A percentile compares a stretch with the other conserved stretches of the same genome.
phyloP scores from a whole-genome alignment of 2,329 filamentous ascomycete species.

The Catunica adiposa region DNA sequence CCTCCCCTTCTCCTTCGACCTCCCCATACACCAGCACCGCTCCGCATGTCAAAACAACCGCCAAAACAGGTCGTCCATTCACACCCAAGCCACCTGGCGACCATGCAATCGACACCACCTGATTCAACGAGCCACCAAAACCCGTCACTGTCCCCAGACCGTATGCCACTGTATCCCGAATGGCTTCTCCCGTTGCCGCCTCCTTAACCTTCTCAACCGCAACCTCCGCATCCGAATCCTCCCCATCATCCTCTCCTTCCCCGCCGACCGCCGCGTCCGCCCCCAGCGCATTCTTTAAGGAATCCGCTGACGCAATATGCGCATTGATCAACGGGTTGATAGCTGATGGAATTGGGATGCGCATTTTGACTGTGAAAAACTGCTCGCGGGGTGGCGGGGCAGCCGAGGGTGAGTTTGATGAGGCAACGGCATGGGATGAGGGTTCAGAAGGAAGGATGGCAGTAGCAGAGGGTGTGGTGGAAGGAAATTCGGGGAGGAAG shows the following conservation, averaged over 20 bases:
- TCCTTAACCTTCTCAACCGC: slow-evolving; percentile 16
- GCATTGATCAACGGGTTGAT: slow-evolving; percentile 12
- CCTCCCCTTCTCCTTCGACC: slow-evolving; percentile 16
- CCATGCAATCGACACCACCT: slow-evolving; percentile 38
- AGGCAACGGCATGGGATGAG: background rate
- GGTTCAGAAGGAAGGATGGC: slow-evolving; percentile 15
- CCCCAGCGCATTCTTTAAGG: background rate
- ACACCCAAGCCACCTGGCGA: slow-evolving; percentile 41
- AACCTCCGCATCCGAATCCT: slow-evolving; percentile 7
- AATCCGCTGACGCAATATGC: slow-evolving; percentile 1
- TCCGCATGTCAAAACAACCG: slow-evolving; percentile 34
- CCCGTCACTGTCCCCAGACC: slow-evolving; percentile 31
- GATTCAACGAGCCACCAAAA: slow-evolving; percentile 35
- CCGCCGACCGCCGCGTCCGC: background rate
- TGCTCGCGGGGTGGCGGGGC: slow-evolving; percentile 17
- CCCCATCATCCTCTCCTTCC: background rate
- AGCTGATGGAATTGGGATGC: slow-evolving; percentile 15
- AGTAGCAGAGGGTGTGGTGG: background rate
- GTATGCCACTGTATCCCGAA: slow-evolving; percentile 26
- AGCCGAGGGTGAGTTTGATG: too few species aligned
- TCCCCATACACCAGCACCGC: slow-evolving; percentile 36
- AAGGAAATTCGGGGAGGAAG: slow-evolving; percentile 30
- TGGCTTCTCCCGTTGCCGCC: slow-evolving; percentile 15
- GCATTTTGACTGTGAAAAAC: slow-evolving; percentile 14
- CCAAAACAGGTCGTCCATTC: slow-evolving; percentile 35